Evolutionary conservation across 306 rosid species (phyloP).

Genomic region (Sophora flavescens): DNA sequence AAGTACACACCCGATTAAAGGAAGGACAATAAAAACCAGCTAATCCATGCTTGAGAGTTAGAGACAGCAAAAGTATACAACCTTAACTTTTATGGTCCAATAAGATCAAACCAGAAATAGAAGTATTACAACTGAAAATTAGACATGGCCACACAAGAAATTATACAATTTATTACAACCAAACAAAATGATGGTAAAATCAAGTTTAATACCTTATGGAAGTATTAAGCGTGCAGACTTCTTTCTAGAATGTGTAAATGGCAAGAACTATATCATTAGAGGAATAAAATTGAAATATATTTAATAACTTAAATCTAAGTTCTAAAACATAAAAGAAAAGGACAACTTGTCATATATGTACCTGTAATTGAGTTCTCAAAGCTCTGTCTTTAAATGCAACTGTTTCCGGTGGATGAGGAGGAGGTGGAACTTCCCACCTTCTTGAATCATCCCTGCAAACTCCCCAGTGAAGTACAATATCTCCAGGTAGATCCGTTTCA

Average conservation of each 20-base stretch:
- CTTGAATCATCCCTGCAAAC: conserved; percentile 71
- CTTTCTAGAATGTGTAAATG: not conserved
- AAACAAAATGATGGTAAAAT: not conserved
- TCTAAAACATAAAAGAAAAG: not conserved
- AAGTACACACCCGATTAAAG: no score
- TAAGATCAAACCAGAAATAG: not conserved
- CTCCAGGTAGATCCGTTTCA: conserved; percentile 81
- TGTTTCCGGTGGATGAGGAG: conserved; percentile 78
- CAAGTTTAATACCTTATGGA: not conserved
- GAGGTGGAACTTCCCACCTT: conserved; percentile 78
- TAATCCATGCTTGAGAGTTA: no score
- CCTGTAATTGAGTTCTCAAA: conserved; percentile 75
- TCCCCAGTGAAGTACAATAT: conserved; percentile 84
- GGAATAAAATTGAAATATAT: conserved; percentile 10
- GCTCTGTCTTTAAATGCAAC: conserved; percentile 66
- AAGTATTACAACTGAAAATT: not conserved
- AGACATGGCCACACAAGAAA: not conserved
- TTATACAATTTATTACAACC: no score
- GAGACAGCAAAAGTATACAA: not conserved
- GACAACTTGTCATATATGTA: conserved; percentile 32
- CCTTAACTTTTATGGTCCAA: not conserved
- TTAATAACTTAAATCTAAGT: conserved; percentile 1
- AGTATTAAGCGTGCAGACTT: not conserved
- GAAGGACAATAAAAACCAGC: no score
- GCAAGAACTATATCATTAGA: not conserved